Evolutionary conservation across 2,329 filamentous ascomycete genomes (phyloP).

Genomic region (Gyromitra esculenta): DNA sequence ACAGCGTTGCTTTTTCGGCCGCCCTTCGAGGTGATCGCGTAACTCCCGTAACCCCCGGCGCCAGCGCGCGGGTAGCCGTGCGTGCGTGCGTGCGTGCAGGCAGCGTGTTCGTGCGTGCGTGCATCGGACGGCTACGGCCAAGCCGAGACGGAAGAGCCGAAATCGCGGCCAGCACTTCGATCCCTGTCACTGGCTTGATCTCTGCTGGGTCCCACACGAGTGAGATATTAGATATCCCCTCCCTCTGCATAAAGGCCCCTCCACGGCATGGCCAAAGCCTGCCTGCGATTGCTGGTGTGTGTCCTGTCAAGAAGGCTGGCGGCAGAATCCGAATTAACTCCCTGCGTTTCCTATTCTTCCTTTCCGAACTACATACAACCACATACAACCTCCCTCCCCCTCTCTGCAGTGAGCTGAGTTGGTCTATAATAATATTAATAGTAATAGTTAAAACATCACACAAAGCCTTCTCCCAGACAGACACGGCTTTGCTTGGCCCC

Average conservation of each 20-base stretch:
- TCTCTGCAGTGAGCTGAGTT: too few relatives aligned
- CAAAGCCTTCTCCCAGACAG: background rate
- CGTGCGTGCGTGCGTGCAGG: background rate
- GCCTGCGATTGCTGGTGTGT: background rate
- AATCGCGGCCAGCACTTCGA: conserved; percentile 38
- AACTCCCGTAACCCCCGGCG: conserved; percentile 31
- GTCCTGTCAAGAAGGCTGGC: conserved; percentile 32
- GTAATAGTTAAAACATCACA: too few relatives aligned
- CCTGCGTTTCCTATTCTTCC: conserved; percentile 26
- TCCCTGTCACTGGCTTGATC: conserved; percentile 35
- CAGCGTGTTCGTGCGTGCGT: conserved; percentile 11
- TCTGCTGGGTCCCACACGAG: conserved; percentile 27
- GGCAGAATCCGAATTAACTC: conserved; percentile 17
- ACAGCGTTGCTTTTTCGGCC: conserved; percentile 40
- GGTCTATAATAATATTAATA: too few relatives aligned
- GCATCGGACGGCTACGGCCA: conserved; percentile 33
- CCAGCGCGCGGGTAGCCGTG: conserved; percentile 1
- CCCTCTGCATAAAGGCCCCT: conserved; percentile 19
- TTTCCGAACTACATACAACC: background rate
- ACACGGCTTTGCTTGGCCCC: background rate
- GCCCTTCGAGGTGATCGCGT: conserved; percentile 33
- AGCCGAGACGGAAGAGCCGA: conserved; percentile 40
- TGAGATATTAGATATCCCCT: background rate
- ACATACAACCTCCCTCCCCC: too few relatives aligned
- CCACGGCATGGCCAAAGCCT: too few relatives aligned